Percentiles rank a stretch among this genome's conserved stretches.
Conservation (phyloP, 768 basidiomycete species). For the Mrakia frigida region DNA sequence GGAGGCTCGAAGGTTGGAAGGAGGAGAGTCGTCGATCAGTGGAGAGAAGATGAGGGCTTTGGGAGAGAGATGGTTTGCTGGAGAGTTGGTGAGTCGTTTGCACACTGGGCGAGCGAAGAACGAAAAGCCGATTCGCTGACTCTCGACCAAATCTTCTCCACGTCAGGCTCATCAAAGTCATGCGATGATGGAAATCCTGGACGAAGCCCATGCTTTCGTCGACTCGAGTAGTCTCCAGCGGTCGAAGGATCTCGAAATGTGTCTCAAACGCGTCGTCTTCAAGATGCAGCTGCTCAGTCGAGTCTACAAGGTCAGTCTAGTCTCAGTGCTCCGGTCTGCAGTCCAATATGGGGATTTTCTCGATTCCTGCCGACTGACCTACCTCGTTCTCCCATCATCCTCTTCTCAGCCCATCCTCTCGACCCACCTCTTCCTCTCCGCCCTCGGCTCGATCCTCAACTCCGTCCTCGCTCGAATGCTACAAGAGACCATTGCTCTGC, state of each 20-base stretch:
- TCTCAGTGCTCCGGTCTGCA: neutral
- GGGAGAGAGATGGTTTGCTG: slow-evolving; percentile 66
- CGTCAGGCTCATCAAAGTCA: slow-evolving; percentile 53
- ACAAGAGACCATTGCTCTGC: slow-evolving; percentile 64
- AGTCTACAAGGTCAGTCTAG: slow-evolving; percentile 63
- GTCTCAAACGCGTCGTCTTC: slow-evolving; percentile 58
- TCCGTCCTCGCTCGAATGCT: slow-evolving; percentile 63
- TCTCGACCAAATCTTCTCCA: neutral
- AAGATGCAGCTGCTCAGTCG: slow-evolving; percentile 60
- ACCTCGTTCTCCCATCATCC: neutral
- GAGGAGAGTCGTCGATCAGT: slow-evolving; percentile 30
- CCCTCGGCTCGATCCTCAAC: slow-evolving; percentile 66
- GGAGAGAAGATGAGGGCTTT: slow-evolving; percentile 54
- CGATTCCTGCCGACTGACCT: slow-evolving; percentile 6
- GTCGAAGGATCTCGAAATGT: slow-evolving; percentile 63
- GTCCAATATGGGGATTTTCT: too few relatives aligned
- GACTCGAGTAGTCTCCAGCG: slow-evolving; percentile 61
- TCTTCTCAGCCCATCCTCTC: slow-evolving; percentile 58
- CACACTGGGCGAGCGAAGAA: too few relatives aligned
- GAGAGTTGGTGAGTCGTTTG: slow-evolving; percentile 56
- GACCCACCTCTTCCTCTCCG: slow-evolving; percentile 64
- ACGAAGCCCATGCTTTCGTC: slow-evolving; percentile 60
- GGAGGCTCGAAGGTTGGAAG: slow-evolving; percentile 49
- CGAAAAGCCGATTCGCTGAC: neutral
- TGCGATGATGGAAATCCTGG: slow-evolving; percentile 51